Evolutionary conservation across 2,329 filamentous ascomycete species (phyloP), one percentile per base, ranked within the genome.

Genomic region (Ceratocystis destructans): DNA sequence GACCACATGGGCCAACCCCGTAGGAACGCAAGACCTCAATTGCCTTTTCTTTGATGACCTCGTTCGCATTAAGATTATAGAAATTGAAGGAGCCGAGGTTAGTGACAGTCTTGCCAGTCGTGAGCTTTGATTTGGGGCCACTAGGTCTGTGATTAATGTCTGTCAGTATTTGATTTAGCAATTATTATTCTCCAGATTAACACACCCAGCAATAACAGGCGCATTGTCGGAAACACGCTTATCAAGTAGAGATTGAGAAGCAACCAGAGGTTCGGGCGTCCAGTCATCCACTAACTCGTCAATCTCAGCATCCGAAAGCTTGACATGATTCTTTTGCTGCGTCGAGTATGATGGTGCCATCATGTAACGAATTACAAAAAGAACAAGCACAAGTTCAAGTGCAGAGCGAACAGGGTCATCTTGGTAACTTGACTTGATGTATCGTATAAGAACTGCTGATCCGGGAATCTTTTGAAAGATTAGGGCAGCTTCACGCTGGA

Each of bases 21-120:
- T 99, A 99, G 22, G 89, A 96, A 68, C 93, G 89, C 48, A 99
- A 83, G 0, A 92, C 95, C 75, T 93, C 87, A 69, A 99, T 91
- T 1, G 93, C 94, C 75, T 96, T 95, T 71, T 96, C 91, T 73
- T 96, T 96, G 72, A 99, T 86, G 45, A 87, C 83, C 69, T 97
- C 93, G 74, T 96, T 96, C 64, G 85, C 85, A 70, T 95, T 90
- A 76, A 99, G 91, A 78, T 99, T 97, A 80, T 96, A 97, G 76
- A 94, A 96, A 76, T 99, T 99, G 78, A 91, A 94, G 1, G 90
- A 95, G 46, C 90, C 93, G 70, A 99, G 86, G 74, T 99, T 99
- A 67, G 84, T 90, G 28, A 96, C 94, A 20, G 89, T 96, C 70
- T 90, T 88, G 72, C 94, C 94, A 75, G 87, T 96, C 61, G 86